Conservation (phyloP, 192 early-diverging fungal genomes). For the Rhizophagus clarus region DNA sequence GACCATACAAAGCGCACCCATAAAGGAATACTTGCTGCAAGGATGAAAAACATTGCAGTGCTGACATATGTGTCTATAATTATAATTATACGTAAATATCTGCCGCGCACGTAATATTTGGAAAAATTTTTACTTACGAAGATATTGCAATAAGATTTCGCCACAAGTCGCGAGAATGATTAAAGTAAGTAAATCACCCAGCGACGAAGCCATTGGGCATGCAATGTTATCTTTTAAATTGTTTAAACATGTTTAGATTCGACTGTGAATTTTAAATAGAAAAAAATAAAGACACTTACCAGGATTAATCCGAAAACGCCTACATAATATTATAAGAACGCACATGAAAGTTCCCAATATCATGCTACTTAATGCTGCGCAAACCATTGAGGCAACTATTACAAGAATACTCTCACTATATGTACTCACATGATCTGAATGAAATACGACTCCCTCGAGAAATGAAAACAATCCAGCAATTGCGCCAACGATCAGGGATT, state of each 20-base stretch:
- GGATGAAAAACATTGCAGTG: conserved; percentile 45
- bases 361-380: conserved; percentile 68
- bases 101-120: not conserved
- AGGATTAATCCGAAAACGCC: conserved; percentile 71
- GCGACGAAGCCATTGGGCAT: conserved; percentile 71
- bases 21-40: conserved; percentile 46
- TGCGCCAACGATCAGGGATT: conserved; percentile 68
- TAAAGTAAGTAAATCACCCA: conserved; percentile 75
- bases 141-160: conserved; percentile 45
- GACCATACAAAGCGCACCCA: conserved; percentile 53
- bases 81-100: not conserved
- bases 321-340: conserved; percentile 63
- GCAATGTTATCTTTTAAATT: conserved; percentile 68
- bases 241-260: not conserved
- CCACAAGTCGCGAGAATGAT: conserved; percentile 61
- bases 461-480: conserved; percentile 74
- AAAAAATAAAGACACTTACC: conserved; percentile 42
- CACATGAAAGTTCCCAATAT: conserved; percentile 76
- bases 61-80: conserved; percentile 42
- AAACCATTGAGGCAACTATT: conserved; percentile 67
- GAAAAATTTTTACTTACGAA: conserved; percentile 44
- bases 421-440: conserved; percentile 48
- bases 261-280: not conserved
- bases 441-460: conserved; percentile 54
- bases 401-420: conserved; percentile 54